Base-by-base conservation (phyloP, 805 yeast species). In the Saccharomycopsis lassenensis region DNA sequence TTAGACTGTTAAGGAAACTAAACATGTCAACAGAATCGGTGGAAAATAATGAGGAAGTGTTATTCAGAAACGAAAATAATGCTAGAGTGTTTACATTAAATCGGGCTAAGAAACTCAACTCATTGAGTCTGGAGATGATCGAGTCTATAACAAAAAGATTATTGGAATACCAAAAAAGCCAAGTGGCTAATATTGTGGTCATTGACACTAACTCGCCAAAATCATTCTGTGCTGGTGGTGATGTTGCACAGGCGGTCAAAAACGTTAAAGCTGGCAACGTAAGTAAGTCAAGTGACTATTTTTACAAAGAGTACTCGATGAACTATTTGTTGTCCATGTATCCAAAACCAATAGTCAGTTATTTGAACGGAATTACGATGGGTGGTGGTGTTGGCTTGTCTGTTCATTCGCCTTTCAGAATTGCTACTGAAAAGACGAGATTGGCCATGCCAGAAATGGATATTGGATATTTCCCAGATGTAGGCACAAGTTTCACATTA, bases 371-470 rank as follows among this genome's bases (percentile, higher is more conserved):
- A 16, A 83, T 89, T 49, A 84, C 89, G 19, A 85, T 91, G 94
- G 98, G 97, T 37, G 97, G 97, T 35, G 97, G 97, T 48, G 94
- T 86, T 29, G 97, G 98, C 4, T 62, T 91, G 30, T 68, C 89
- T 1, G 79, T 84, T 28, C 97, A 91, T 58, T 78, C 84, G 8
- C 89, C 95, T 3, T 89, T 89, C 65, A 74, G 97, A 52, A 63
- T 91, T 25, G 94, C 93, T n/a, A 82, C 95, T 28, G 96, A 89
- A 50, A 70, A 72, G 49, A 87, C 97, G 7, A 69, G 77, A 54
- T 71, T 86, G 61, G 95, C 97, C 44, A 91, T 91, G 98, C 97
- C 98, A 6, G 97, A 91, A 59, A 81, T 93, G 67, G 86, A 83
- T 51, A 91, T 91, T 55, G 98, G 98, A 1, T 84, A 85, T 57